phyloP scores from a whole-genome alignment of 2,329 filamentous ascomycete species.

The Cryphonectria nitschkei region DNA sequence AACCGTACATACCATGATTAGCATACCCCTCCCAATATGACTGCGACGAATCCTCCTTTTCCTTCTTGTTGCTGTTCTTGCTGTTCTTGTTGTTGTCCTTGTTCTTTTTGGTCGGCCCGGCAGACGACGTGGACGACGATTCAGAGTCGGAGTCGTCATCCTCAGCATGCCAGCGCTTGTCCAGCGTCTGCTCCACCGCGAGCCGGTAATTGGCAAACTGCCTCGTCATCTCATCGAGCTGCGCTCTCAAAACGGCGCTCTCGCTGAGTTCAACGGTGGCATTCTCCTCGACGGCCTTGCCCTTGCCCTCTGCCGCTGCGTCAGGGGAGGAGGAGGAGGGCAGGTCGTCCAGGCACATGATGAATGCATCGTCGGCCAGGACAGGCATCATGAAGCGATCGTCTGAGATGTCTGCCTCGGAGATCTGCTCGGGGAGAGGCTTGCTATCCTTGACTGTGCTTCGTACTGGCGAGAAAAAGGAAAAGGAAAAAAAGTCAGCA shows the following conservation, averaged over 20 bases:
- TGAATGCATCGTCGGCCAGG: conserved; percentile 84
- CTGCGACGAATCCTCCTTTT: conserved; percentile 44
- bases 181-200: conserved; percentile 68
- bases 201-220: conserved; percentile 69
- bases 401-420: conserved; percentile 70
- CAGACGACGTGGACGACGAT: conserved; percentile 23
- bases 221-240: conserved; percentile 60
- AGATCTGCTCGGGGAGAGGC: conserved; percentile 60
- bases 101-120: not conserved
- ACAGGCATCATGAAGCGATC: conserved; percentile 76
- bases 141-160: conserved; percentile 41
- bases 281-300: conserved; percentile 34
- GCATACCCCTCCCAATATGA: conserved; percentile 67
- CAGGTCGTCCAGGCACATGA: conserved; percentile 86
- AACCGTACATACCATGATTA: conserved; percentile 56
- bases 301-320: conserved; percentile 34
- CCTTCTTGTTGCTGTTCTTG: conserved; percentile 38
- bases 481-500: conserved; percentile 8
- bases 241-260: conserved; percentile 61
- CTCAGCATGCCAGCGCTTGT: conserved; percentile 65
- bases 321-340: conserved; percentile 35
- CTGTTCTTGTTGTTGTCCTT: conserved; percentile 38
- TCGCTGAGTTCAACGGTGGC: conserved; percentile 41
- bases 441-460: conserved; percentile 48
- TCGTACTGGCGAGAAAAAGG: conserved; percentile 48